Evolutionary conservation across 495 filamentous ascomycete species (phyloP).

Genomic region (Collariella sp.): DNA sequence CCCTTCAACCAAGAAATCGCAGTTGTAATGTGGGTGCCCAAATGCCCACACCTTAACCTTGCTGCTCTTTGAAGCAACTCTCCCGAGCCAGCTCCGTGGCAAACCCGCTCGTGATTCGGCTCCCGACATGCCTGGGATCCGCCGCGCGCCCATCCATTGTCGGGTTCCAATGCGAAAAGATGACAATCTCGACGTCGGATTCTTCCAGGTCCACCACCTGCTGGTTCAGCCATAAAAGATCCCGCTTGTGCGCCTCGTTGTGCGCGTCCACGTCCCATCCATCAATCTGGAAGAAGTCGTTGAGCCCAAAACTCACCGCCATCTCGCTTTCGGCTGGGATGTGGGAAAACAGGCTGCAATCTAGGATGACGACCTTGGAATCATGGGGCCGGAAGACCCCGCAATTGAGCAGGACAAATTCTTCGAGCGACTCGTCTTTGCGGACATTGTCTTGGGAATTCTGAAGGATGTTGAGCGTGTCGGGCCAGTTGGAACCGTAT

Average conservation of each 20-base stretch:
- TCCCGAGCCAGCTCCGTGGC: conserved; percentile 39
- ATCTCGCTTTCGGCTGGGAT: conserved; percentile 21
- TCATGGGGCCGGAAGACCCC: conserved; percentile 28
- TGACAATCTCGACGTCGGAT: conserved; percentile 34
- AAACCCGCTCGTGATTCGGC: conserved; percentile 36
- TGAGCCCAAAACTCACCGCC: conserved; percentile 33
- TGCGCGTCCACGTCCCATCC: conserved; percentile 43
- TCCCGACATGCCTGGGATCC: conserved; percentile 37
- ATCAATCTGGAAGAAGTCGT: conserved; percentile 43
- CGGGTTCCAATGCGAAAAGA: conserved; percentile 49
- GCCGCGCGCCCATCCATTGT: conserved; percentile 26
- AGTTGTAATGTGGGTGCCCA: conserved; percentile 51
- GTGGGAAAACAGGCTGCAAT: conserved; percentile 34
- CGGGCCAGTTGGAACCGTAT: conserved; percentile 21
- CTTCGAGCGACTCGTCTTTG: neutral
- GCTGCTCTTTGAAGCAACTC: conserved; percentile 35
- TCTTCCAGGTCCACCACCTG: conserved; percentile 31
- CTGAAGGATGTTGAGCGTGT: conserved; percentile 15
- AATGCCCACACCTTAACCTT: conserved; percentile 48
- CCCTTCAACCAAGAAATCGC: conserved; percentile 27
- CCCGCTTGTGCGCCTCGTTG: conserved; percentile 30
- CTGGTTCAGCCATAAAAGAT: conserved; percentile 45
- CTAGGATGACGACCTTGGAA: neutral
- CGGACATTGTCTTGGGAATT: conserved; percentile 6
- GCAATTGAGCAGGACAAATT: conserved; percentile 1